Percentiles rank a stretch among this genome's conserved stretches.
Evolutionary conservation across 108 stramenopile species (phyloP).

Genomic region (Nitzschia palea): DNA sequence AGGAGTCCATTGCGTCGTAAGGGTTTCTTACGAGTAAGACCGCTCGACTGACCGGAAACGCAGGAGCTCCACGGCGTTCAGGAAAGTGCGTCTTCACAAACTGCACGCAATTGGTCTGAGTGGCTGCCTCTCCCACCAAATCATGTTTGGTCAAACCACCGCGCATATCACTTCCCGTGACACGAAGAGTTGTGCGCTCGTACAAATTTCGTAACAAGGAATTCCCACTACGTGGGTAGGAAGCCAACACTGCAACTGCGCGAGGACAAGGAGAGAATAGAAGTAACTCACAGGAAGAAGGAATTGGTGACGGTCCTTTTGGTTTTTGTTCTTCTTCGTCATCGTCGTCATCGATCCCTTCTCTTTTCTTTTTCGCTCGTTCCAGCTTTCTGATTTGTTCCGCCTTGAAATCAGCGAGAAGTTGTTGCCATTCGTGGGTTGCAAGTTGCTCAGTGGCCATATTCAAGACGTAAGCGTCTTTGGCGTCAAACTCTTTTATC

Average conservation of each 20-base stretch:
- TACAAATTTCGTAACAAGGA: constrained; percentile 75
- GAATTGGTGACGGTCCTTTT: constrained; percentile 14
- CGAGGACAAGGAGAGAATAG: constrained; percentile 61
- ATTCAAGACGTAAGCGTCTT: constrained; percentile 39
- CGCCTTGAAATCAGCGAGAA: constrained; percentile 30
- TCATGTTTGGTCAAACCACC: constrained; percentile 76
- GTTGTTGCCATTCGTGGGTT: constrained; percentile 50
- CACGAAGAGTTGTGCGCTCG: constrained; percentile 68
- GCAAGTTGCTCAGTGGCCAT: constrained; percentile 53
- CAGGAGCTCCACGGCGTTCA: constrained; percentile 70
- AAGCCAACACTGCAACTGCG: constrained; percentile 69
- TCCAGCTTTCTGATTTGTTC: constrained; percentile 5
- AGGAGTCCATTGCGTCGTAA: constrained; percentile 92
- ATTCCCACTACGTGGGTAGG: constrained; percentile 84
- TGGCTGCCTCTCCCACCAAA: constrained; percentile 78
- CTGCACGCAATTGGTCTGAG: constrained; percentile 65
- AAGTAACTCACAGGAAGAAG: constrained; percentile 46
- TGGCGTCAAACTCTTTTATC: constrained; percentile 15
- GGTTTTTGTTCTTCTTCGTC: constrained; percentile 19
- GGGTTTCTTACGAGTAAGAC: constrained; percentile 92
- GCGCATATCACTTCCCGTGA: constrained; percentile 91
- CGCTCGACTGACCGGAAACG: constrained; percentile 53
- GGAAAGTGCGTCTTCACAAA: constrained; percentile 94
- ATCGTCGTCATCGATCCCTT: constrained; percentile 6
- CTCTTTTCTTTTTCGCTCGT: background rate